Evolutionary conservation across 2,329 filamentous ascomycete genomes (phyloP).

Genomic region (Penicillium griseofulvum): DNA sequence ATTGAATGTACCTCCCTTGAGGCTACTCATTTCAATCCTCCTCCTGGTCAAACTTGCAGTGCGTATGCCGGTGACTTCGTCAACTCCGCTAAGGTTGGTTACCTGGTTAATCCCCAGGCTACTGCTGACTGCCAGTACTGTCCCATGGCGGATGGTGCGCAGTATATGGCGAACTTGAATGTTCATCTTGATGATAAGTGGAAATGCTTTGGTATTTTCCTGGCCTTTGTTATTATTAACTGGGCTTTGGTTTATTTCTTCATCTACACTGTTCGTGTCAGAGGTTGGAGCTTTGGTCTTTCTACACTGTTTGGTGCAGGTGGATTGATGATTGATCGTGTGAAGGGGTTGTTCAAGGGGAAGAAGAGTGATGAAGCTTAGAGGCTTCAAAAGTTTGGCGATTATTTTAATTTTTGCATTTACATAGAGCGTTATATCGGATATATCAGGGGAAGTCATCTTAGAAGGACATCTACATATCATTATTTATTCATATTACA

Average conservation of each 20-base stretch:
- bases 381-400: conserved; percentile 11
- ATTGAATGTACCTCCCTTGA: conserved; percentile 58
- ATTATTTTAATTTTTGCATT: conserved; percentile 12
- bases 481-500: background rate
- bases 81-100: conserved; percentile 51
- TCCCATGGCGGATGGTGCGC: conserved; percentile 61
- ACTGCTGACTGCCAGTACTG: conserved; percentile 67
- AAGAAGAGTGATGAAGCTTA: conserved; percentile 18
- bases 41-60: conserved; percentile 61
- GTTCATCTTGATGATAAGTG: conserved; percentile 62
- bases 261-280: conserved; percentile 69
- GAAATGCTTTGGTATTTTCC: conserved; percentile 69
- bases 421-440: conserved; percentile 17
- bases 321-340: conserved; percentile 41
- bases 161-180: conserved; percentile 64
- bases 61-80: conserved; percentile 64
- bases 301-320: conserved; percentile 53
- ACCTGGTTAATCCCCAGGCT: conserved; percentile 61
- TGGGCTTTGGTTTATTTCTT: conserved; percentile 74
- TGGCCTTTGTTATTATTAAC: conserved; percentile 68
- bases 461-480: background rate
- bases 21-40: conserved; percentile 63
- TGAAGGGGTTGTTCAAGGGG: conserved; percentile 29
- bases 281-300: conserved; percentile 69
- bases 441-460: background rate